Percentiles rank a stretch among this genome's conserved stretches.
phyloP scores from a whole-genome alignment of 306 rosid genomes.

The Abrus precatorius region DNA sequence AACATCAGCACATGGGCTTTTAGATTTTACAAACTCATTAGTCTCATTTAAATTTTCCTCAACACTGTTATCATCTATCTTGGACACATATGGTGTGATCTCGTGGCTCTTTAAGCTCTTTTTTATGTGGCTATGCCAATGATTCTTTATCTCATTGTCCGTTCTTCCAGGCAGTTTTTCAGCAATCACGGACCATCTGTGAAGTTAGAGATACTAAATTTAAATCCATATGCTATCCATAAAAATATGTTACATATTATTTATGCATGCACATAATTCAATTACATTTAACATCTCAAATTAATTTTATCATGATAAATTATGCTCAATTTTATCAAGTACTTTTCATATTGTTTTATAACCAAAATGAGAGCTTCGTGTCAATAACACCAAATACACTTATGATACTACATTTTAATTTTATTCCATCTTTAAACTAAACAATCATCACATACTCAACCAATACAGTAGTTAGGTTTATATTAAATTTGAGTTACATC shows the following conservation, averaged over 20 bases:
- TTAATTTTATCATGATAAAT: too few species aligned
- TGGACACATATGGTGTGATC: background rate
- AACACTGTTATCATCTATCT: background rate
- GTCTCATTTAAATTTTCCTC: conserved; percentile 20
- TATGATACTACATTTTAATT: too few species aligned
- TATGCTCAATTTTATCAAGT: too few species aligned
- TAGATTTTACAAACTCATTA: conserved; percentile 13
- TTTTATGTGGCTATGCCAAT: conserved; percentile 73
- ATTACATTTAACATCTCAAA: too few species aligned
- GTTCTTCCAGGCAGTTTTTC: conserved; percentile 70
- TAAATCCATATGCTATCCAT: background rate
- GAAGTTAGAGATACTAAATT: background rate
- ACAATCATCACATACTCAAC: too few species aligned
- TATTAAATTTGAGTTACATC: background rate
- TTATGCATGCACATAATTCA: too few species aligned
- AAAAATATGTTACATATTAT: too few species aligned
- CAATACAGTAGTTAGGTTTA: background rate
- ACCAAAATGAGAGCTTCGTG: too few species aligned
- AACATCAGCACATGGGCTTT: conserved; percentile 8
- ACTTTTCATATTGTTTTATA: too few species aligned
- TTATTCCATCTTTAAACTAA: too few species aligned
- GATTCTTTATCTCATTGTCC: conserved; percentile 74
- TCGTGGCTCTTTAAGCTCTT: conserved; percentile 34
- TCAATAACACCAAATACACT: too few species aligned
- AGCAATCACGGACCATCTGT: conserved; percentile 77